These are phyloP conservation scores for Fusarium nanum DNA, from an alignment of 2,329 filamentous ascomycete genomes.

Conservation along the genomic window DNA sequence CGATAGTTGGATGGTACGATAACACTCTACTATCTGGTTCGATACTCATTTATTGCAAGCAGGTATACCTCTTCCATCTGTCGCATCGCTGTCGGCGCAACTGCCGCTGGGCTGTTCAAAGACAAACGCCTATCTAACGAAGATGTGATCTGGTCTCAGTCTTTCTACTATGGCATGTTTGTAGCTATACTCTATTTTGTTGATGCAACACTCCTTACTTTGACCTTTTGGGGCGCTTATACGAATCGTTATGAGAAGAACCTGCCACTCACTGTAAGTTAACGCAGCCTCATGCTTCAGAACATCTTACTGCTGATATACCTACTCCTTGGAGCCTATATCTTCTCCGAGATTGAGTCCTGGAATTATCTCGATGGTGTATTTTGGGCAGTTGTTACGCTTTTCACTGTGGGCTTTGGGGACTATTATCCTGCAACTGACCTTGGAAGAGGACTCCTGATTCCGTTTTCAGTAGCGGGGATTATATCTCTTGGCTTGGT, in stretches of 20 bases:
- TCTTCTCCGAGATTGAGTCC: background rate
- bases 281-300: background rate
- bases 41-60: background rate
- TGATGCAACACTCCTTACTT: background rate
- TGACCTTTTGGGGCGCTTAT: background rate
- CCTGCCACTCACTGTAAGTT: background rate
- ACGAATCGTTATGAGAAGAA: background rate
- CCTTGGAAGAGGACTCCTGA: background rate
- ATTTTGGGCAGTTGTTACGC: background rate
- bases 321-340: background rate
- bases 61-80: background rate
- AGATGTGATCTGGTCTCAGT: background rate
- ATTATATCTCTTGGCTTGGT: constrained; percentile 2
- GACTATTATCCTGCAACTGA: background rate
- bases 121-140: background rate
- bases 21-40: background rate
- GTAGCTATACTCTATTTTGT: background rate
- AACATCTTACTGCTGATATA: constrained; percentile 1
- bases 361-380: background rate
- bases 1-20: background rate
- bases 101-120: background rate
- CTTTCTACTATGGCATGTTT: constrained; percentile 2
- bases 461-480: background rate
- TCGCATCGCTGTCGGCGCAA: background rate
- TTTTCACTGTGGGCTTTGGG: constrained; percentile 4